Base-by-base conservation (phyloP, 2,329 filamentous ascomycete genomes). In the Microsporum ferrugineum region DNA sequence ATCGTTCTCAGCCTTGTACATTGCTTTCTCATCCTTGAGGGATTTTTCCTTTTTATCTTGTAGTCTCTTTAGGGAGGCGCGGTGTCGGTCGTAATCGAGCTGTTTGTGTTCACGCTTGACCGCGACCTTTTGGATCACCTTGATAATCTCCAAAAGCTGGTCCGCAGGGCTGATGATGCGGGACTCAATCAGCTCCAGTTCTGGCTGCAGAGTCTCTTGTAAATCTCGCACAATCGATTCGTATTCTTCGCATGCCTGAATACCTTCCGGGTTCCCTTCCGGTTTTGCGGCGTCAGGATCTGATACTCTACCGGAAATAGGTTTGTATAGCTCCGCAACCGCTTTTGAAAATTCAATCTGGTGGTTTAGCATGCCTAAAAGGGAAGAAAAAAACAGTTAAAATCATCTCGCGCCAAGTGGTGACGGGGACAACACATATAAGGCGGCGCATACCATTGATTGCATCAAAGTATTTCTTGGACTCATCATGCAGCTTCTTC, bases 311-410 rank as follows among this genome's bases (percentile, higher is more conserved):
- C 94, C 94, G 60, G 92, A 96, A 69, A 99, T 99, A 67, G 94
- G 94, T 74, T 95, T 95, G 81, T 99, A 99, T 70, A 99, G 88
- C 75, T 99, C 94, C 65, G 88, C 87, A 79, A 96, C 92, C 66
- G 91, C 89, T 77, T 96, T 85, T 68, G 92, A 96, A 78, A 99
- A 99, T 73, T 95, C 92, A 76, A 99, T 97, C 79, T 99, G 94
- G 77, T 97, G 91, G 71, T 80, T 84, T 70, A 99, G 83, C 94
- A 99, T 99, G 80, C 88, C 82, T 85, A 23, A 57, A 41, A 39
- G 33, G 5, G 23, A 23, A 23, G 17, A 36, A 29, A 47, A 27
- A 1, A 5, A 17, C 8, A 29, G 55, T 59, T 6, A n/a, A 27
- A 17, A 49, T 23, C 55, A 43, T 57, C 39, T 47, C 34, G 45